Base-by-base conservation (phyloP, 495 filamentous ascomycete species). In the Penicillium malachiteum region DNA sequence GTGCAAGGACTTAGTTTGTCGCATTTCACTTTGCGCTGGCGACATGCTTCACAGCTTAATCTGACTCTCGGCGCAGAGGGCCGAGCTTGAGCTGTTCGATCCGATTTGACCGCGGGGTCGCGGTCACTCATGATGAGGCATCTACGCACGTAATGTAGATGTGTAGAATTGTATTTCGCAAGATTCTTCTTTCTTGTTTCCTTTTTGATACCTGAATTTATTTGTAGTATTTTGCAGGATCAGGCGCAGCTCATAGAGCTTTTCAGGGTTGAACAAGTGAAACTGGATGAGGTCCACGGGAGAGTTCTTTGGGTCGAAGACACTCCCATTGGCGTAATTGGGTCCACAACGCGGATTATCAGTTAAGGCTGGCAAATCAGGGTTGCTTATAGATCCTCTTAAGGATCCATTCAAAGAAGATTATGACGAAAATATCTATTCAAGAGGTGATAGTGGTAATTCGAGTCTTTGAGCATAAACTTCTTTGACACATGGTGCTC, bases 11-110 rank as follows among this genome's bases (percentile, higher is more conserved):
- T 78, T 17, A 72, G 72, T 71, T 90, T 92, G 73, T 89, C 85
- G 71, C 90, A 94, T 67, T 88, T 88, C 45, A 91, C 79, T 71
- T 94, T 94, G 44, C 90, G 83, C 38, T 84, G 81, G 31, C 87
- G 83, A 63, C 89, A 94, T 68, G 54, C 60, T 41, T 71, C 70
- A 39, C 71, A 74, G 46, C 62, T 72, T 3, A 74, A 54, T 2
- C 68, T 63, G n/a, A 72, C 68, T 30, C 50, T 52, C 21, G 62
- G 66, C 5, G 62, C 65, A 5, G 61, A 63, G 0, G 64, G 57
- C 30, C 65, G 63, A 30, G 59, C 51, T 41, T 59, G 54, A 30
- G 54, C 33, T 48, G 55, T 30, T 49, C 48, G 52, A 40, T 64
- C 54, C 31, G 44, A 18, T 42, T 55, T 41, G 48, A 10, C 44